phyloP scores from a whole-genome alignment of 2,329 filamentous ascomycete genomes.

The Cadophora sp. region DNA sequence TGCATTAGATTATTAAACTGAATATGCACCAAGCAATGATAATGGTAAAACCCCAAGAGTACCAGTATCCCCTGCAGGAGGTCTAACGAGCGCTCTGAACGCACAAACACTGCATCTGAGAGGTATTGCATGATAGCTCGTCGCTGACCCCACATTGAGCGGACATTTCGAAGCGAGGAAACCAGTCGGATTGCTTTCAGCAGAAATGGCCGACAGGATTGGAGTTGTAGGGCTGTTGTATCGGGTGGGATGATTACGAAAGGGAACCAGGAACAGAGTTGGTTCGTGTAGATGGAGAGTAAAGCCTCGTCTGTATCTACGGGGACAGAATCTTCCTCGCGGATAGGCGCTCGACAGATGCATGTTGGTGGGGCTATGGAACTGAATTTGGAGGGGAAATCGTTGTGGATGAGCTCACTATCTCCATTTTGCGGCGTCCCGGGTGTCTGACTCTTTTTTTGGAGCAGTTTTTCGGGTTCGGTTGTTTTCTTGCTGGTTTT shows the following conservation, averaged over 20 bases:
- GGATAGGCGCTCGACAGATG: constrained; percentile 53
- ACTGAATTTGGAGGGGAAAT: constrained; percentile 54
- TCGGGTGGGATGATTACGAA: not conserved
- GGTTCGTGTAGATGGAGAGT: constrained; percentile 1
- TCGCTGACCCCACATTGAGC: constrained; percentile 58
- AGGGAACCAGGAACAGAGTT: constrained; percentile 4
- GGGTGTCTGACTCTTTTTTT: not conserved
- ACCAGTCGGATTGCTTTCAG: constrained; percentile 58
- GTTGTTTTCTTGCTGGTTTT: not conserved
- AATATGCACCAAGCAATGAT: constrained; percentile 59
- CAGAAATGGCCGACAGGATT: constrained; percentile 53
- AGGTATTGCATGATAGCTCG: constrained; percentile 54
- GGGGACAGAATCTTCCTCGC: constrained; percentile 48
- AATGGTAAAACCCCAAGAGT: constrained; percentile 58
- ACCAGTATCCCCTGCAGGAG: constrained; percentile 56
- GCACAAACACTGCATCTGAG: constrained; percentile 56
- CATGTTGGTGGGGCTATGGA: constrained; percentile 54
- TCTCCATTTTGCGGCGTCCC: not conserved
- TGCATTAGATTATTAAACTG: constrained; percentile 59
- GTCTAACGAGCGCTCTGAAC: constrained; percentile 57
- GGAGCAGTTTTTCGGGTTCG: not conserved
- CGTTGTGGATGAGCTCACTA: not conserved
- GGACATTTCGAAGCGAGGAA: constrained; percentile 53
- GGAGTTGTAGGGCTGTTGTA: constrained; percentile 16
- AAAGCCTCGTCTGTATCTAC: constrained; percentile 52